Evolutionary conservation across 495 filamentous ascomycete genomes (phyloP).

Genomic region (Astrocystis sublimbata): DNA sequence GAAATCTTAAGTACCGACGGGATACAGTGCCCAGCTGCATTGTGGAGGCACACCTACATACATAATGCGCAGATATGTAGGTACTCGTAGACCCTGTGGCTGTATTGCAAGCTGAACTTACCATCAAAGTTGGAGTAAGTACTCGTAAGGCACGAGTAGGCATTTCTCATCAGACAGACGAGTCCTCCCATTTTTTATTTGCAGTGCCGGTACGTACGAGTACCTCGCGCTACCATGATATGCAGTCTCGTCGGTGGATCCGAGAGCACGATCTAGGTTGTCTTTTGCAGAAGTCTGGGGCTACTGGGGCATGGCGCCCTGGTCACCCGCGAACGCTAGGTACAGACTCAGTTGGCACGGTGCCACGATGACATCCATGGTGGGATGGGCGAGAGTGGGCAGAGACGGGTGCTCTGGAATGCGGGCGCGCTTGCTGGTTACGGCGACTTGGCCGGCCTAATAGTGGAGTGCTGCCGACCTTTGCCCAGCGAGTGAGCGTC

Average conservation of each 20-base stretch:
- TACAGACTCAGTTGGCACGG: too few relatives aligned
- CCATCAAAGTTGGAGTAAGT: too few relatives aligned
- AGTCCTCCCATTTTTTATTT: too few relatives aligned
- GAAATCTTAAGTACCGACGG: too few relatives aligned
- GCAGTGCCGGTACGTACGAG: too few relatives aligned
- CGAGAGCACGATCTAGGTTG: slow-evolving; percentile 11
- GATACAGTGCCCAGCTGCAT: too few relatives aligned
- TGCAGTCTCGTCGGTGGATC: slow-evolving; percentile 18
- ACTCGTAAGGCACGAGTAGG: too few relatives aligned
- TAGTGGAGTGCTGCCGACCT: slow-evolving; percentile 51
- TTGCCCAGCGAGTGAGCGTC: slow-evolving; percentile 27
- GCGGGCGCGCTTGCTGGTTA: slow-evolving; percentile 30
- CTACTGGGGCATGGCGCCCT: slow-evolving; percentile 7
- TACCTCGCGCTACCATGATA: too few relatives aligned
- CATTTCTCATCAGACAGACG: too few relatives aligned
- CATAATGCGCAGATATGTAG: too few relatives aligned
- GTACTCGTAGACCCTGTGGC: too few relatives aligned
- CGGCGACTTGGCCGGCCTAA: slow-evolving; percentile 58
- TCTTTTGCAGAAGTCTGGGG: slow-evolving; percentile 6
- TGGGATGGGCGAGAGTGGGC: slow-evolving; percentile 35
- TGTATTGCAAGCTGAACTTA: too few relatives aligned
- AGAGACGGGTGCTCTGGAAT: slow-evolving; percentile 34
- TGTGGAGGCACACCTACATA: neutral
- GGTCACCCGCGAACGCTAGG: neutral
- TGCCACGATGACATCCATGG: slow-evolving; percentile 36